phyloP scores from a whole-genome alignment of 805 yeast species.

The Saturnispora bothae region DNA sequence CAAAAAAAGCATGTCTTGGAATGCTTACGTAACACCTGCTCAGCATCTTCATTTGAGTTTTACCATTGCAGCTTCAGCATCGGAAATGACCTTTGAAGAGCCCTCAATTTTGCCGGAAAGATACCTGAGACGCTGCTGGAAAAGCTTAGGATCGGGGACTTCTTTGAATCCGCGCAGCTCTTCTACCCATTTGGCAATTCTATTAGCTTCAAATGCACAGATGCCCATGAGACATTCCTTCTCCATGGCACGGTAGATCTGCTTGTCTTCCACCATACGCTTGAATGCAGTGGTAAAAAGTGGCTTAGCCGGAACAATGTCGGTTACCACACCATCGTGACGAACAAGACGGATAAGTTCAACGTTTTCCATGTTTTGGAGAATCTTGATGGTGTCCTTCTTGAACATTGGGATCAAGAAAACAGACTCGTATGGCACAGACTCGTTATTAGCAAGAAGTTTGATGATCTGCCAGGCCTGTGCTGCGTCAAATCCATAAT shows the following conservation, averaged over 20 bases:
- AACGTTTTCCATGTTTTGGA: constrained; percentile 65
- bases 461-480: constrained; percentile 85
- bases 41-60: constrained; percentile 10
- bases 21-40: not conserved
- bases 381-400: constrained; percentile 41
- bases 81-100: constrained; percentile 41
- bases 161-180: constrained; percentile 55
- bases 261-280: constrained; percentile 47
- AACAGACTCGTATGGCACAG: constrained; percentile 40
- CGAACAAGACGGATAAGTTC: constrained; percentile 66
- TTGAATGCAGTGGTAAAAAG: constrained; percentile 71
- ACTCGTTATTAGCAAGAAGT: constrained; percentile 39
- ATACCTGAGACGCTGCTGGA: constrained; percentile 55
- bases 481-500: constrained; percentile 50
- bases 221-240: constrained; percentile 44
- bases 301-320: constrained; percentile 75
- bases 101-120: constrained; percentile 55
- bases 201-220: constrained; percentile 47
- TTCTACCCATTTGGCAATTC: constrained; percentile 56
- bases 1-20: not conserved
- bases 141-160: constrained; percentile 40
- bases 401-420: constrained; percentile 51
- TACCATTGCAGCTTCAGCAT: constrained; percentile 33
- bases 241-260: constrained; percentile 52
- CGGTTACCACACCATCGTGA: constrained; percentile 62